Conservation (phyloP, 495 filamentous ascomycete genomes). For the Podospora comata region DNA sequence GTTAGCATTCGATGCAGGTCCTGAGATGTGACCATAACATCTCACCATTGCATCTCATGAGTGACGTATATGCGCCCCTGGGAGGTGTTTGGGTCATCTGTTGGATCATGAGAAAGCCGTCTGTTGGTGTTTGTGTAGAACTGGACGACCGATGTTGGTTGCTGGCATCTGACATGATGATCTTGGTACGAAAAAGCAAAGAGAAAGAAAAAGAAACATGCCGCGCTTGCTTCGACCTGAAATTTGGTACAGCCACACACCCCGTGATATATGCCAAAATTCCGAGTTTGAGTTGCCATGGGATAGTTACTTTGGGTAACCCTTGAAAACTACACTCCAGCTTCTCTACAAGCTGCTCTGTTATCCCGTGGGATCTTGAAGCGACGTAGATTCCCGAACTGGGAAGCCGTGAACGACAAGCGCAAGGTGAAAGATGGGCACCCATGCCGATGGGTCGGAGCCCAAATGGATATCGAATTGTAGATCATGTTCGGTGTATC, state of each 20-base stretch:
- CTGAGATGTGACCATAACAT: background rate
- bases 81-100: background rate
- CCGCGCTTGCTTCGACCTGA: background rate
- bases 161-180: background rate
- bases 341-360: background rate
- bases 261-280: background rate
- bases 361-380: background rate
- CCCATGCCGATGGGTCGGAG: background rate
- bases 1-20: background rate
- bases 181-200: background rate
- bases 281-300: too few species aligned
- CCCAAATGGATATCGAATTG: background rate
- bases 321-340: too few species aligned
- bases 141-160: background rate
- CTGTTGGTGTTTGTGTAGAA: background rate
- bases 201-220: background rate
- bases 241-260: background rate
- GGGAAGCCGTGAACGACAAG: background rate
- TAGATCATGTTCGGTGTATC: background rate
- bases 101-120: conserved; percentile 13
- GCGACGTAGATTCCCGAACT: background rate
- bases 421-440: background rate
- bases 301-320: too few species aligned
- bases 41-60: conserved; percentile 25
- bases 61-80: conserved; percentile 19